Evolutionary conservation across 371 early-diverging fungal genomes (phyloP), one percentile per base, ranked within the genome.

Genomic region (Funneliformis caledonium): DNA sequence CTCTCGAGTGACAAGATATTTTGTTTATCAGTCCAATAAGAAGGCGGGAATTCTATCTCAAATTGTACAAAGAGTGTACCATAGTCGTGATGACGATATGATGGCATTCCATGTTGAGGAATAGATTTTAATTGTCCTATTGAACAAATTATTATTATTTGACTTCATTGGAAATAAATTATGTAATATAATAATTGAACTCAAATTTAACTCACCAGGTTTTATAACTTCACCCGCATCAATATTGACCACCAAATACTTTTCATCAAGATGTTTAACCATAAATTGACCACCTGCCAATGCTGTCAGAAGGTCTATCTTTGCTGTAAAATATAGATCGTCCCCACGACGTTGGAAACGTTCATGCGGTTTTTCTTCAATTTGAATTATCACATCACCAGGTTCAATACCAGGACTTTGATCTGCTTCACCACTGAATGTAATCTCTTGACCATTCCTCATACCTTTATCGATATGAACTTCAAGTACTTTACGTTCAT

Each of bases 61-160:
- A 99, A 99, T 77, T 92, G 91, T 83, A 98, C 85, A 86, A 93
- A 96, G 37, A 99, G 88, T 88, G 96, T 94, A 73, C 99, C 99
- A 83, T 92, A 91, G 83, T 93, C 91, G 83, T 95, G 95, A 72
- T 96, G 96, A 37, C 94, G 90, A 83, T 91, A 92, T 88, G 92
- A 94, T 61, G 99, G 99, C 98, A 99, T 97, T 76, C 99, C 99
- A 87, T 99, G 97, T 81, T 92, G 90, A 72, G 84, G 86, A 81
- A 98, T 92, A 81, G 89, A 89, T 89, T 97, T 98, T 70, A 93
- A 87, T 83, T 94, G 94, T 45, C 89, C 84, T 84, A 48, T n/a
- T 70, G 76, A 89, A 86, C 11, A 26, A 72, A 37, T 37, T 37
- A 37, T 37, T 22, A 16, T 64, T 22, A 22, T 80, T 83, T 26